Evolutionary conservation across 2,329 filamentous ascomycete species (phyloP).

Genomic region (Penicillium hesseltinei): DNA sequence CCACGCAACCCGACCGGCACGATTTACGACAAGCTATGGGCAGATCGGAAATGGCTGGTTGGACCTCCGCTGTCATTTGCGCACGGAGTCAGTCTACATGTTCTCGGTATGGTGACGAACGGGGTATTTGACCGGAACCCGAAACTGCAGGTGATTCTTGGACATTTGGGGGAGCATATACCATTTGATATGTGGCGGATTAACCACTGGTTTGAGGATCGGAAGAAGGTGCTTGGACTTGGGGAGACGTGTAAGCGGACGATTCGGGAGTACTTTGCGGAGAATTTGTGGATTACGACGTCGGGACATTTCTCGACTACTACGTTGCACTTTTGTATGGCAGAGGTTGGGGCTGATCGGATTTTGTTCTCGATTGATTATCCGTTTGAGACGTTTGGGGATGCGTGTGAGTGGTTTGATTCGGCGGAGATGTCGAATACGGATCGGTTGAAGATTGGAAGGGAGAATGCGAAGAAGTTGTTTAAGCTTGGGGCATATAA

Average conservation of each 20-base stretch:
- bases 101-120: constrained; percentile 53
- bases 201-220: constrained; percentile 43
- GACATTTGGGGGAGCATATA: constrained; percentile 51
- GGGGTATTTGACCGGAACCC: constrained; percentile 52
- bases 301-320: constrained; percentile 43
- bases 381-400: constrained; percentile 41
- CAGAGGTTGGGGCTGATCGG: constrained; percentile 40
- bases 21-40: constrained; percentile 59
- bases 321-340: constrained; percentile 41
- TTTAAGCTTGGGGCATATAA: constrained; percentile 39
- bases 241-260: constrained; percentile 45
- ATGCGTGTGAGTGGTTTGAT: constrained; percentile 48
- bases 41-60: constrained; percentile 58
- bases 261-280: constrained; percentile 44
- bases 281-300: constrained; percentile 46
- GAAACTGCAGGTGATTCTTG: constrained; percentile 48
- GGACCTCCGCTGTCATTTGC: constrained; percentile 61
- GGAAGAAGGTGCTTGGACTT: constrained; percentile 38
- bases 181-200: constrained; percentile 53
- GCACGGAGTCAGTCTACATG: constrained; percentile 58
- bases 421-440: constrained; percentile 37
- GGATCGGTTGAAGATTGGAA: constrained; percentile 44
- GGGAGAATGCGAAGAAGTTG: constrained; percentile 48
- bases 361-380: constrained; percentile 46
- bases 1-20: constrained; percentile 58